Evolutionary conservation across 2,329 filamentous ascomycete genomes (phyloP).

Genomic region (Colletotrichum cuscutae): DNA sequence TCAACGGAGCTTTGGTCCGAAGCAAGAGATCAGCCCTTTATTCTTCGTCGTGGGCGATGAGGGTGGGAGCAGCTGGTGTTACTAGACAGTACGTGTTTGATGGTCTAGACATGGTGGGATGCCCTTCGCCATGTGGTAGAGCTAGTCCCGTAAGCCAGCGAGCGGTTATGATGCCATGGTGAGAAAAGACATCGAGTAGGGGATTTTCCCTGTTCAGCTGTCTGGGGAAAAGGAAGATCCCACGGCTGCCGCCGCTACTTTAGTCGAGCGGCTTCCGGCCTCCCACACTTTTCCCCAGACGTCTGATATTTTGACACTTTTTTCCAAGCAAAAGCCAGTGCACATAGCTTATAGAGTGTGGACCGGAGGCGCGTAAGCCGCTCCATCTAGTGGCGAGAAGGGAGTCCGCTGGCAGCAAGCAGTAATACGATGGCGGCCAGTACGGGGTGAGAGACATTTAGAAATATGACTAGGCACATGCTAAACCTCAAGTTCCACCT

Average conservation of each 20-base stretch:
- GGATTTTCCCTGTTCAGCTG: neutral
- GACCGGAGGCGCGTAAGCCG: slow-evolving; percentile 14
- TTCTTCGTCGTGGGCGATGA: neutral
- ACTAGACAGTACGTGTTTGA: slow-evolving; percentile 33
- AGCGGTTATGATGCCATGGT: slow-evolving; percentile 26
- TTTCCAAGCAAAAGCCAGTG: neutral
- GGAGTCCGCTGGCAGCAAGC: neutral
- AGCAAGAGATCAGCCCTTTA: slow-evolving; percentile 5
- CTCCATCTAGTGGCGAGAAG: neutral
- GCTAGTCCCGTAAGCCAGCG: neutral
- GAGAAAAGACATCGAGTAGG: neutral
- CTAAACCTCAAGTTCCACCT: neutral
- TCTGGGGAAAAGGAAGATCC: slow-evolving; percentile 1
- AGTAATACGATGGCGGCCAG: neutral
- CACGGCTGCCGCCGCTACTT: slow-evolving; percentile 8
- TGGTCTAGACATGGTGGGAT: slow-evolving; percentile 29
- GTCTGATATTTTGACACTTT: slow-evolving; percentile 34
- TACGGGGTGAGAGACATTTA: neutral
- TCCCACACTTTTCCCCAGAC: slow-evolving; percentile 26
- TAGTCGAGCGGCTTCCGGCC: slow-evolving; percentile 23
- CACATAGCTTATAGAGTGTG: neutral
- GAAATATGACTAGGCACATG: neutral
- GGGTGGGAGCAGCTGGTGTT: neutral
- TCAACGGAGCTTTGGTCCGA: neutral
- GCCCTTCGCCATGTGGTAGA: neutral